Evolutionary conservation across 352 stramenopile genomes (phyloP), one percentile per base, ranked within the genome.

Genomic region (Pythium folliculosum): DNA sequence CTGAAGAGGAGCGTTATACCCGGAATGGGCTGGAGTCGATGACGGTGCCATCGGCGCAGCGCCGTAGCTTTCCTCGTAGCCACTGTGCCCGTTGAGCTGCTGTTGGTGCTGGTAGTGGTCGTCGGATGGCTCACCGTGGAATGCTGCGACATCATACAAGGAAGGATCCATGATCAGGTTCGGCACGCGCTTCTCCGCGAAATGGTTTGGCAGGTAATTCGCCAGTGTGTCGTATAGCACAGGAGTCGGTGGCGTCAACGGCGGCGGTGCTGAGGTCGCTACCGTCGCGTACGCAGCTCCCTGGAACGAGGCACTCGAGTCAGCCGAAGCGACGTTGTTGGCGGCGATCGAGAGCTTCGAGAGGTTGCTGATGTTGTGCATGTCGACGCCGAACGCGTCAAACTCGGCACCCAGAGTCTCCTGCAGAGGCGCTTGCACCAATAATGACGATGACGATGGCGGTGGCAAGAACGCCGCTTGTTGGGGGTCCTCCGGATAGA

Each of bases 281-380:
- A n/a, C 1, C 16, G 27, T 45, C 17, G 19, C 23, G 49, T 60
- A 40, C 16, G 25, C 25, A 7, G 22, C 44, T 4, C 21, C 35
- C 19, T 59, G 32, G 48, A 25, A 48, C 21, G 25, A n/a, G 13
- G 12, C 27, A 10, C 43, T 30, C 23, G 60, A 16, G 17, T 70
- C 63, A 21, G 54, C 53, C 1, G 63, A 25, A 3, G 63, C 62
- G 0, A 62, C 43, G 40, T 62, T 65, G 17, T 62, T 67, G 21
- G 60, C 60, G 17, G 53, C 63, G 25, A 70, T 63, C 25, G 63
- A 70, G n/a, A 70, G 63, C 55, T 70, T 70, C 23, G 63, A 70
- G 10, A 70, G 48, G 9, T 58, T 62, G 37, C 65, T 67, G 65
- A 67, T 63, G 25, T 61, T 63, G 57, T 66, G 16, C 13, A 63